Percentiles rank a stretch among this genome's conserved stretches.
phyloP scores from a whole-genome alignment of 768 basidiomycete genomes.

The Tremella fuciformis region DNA sequence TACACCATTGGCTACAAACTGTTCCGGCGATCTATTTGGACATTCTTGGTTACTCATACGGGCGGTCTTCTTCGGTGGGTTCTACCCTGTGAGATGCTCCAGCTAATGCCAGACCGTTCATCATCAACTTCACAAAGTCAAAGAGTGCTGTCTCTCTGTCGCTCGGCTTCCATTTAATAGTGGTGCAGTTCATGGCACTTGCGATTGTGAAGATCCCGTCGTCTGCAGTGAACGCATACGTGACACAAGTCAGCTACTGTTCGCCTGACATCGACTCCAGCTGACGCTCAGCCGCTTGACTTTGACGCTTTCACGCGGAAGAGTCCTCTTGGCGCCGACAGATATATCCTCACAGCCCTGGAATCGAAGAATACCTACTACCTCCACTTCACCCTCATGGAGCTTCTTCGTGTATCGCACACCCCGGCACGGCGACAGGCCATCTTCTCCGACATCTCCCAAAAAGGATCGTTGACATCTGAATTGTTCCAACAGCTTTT shows the following conservation, averaged over 20 bases:
- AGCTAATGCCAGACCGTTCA: slow-evolving; percentile 29
- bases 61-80: slow-evolving; percentile 11
- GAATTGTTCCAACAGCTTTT: slow-evolving; percentile 32
- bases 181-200: slow-evolving; percentile 24
- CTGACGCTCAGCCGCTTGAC: slow-evolving; percentile 40
- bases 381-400: slow-evolving; percentile 47
- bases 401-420: slow-evolving; percentile 37
- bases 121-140: slow-evolving; percentile 35
- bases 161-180: slow-evolving; percentile 21
- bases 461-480: slow-evolving; percentile 25
- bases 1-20: slow-evolving; percentile 12
- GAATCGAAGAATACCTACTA: slow-evolving; percentile 38
- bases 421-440: slow-evolving; percentile 28
- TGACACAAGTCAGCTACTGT: slow-evolving; percentile 34
- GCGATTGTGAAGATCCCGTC: slow-evolving; percentile 22
- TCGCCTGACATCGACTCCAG: background rate
- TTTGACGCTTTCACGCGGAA: slow-evolving; percentile 38
- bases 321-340: slow-evolving; percentile 34
- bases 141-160: slow-evolving; percentile 17
- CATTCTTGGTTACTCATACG: slow-evolving; percentile 7
- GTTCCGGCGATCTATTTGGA: slow-evolving; percentile 7
- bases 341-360: slow-evolving; percentile 43
- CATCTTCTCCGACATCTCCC: slow-evolving; percentile 33
- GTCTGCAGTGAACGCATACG: slow-evolving; percentile 38
- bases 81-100: background rate